Conservation (phyloP, 805 yeast genomes). For the Hanseniaspora pseudoguilliermondii region DNA sequence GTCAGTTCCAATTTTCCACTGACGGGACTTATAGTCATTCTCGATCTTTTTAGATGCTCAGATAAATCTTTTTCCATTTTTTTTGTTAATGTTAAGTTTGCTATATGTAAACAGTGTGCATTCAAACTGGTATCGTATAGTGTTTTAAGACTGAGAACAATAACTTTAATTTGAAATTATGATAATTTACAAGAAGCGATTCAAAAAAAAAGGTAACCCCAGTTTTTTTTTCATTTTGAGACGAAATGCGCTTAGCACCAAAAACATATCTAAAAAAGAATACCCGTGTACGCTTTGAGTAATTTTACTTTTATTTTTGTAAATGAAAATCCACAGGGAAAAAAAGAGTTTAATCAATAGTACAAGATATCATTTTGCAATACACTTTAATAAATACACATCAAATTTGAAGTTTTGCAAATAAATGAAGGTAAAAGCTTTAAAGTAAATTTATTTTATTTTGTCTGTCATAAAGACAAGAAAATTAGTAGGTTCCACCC, state of each 20-base stretch:
- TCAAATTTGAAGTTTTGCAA: no score
- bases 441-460: no score
- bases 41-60: background rate
- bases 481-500: background rate
- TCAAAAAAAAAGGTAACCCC: background rate
- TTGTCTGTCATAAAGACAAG: background rate
- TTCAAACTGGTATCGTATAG: no score
- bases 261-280: background rate
- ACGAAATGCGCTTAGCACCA: background rate
- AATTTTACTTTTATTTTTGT: no score
- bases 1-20: background rate
- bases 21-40: constrained; percentile 4
- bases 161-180: no score
- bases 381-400: no score
- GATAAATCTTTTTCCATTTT: background rate
- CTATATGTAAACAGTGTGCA: no score
- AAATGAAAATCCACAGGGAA: background rate
- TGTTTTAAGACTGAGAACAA: no score
- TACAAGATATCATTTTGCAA: no score
- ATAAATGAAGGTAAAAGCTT: no score
- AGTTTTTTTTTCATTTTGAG: background rate
- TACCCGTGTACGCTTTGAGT: background rate
- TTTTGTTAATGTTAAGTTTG: background rate
- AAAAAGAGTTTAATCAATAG: constrained; percentile 2
- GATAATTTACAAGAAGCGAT: no score